A percentile compares a stretch with the other conserved stretches of the same genome.
These are phyloP conservation scores for Fusarium chuoi DNA, from an alignment of 2,329 filamentous ascomycete genomes.

Conservation along the genomic window DNA sequence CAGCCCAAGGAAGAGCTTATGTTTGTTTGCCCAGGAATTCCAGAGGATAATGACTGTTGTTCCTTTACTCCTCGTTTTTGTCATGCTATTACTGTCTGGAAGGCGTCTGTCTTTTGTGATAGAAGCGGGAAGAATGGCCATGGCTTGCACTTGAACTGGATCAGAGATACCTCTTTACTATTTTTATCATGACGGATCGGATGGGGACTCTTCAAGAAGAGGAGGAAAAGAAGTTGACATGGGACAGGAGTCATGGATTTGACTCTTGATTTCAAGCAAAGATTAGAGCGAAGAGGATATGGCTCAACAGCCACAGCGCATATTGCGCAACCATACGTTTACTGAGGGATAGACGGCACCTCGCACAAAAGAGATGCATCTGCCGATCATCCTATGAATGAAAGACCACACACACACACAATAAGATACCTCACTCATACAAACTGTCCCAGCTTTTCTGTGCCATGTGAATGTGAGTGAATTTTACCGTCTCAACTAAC, in stretches of 20 bases:
- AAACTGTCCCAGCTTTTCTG: too few relatives aligned
- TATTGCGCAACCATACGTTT: slow-evolving; percentile 36
- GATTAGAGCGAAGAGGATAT: slow-evolving; percentile 31
- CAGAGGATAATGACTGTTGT: slow-evolving; percentile 21
- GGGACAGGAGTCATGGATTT: slow-evolving; percentile 5
- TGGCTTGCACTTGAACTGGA: slow-evolving; percentile 37
- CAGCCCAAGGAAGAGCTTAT: slow-evolving; percentile 5
- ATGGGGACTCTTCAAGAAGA: not conserved
- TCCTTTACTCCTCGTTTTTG: slow-evolving; percentile 18
- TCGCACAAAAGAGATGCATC: slow-evolving; percentile 28
- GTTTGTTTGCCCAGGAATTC: slow-evolving; percentile 7
- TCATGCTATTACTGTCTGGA: slow-evolving; percentile 23
- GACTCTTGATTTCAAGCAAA: slow-evolving; percentile 1
- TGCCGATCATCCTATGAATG: slow-evolving; percentile 38
- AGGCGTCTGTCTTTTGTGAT: slow-evolving; percentile 40
- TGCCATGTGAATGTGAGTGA: not conserved
- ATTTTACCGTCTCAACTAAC: not conserved
- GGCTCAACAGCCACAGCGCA: slow-evolving; percentile 35
- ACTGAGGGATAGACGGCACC: slow-evolving; percentile 34
- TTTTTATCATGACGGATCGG: slow-evolving; percentile 29
- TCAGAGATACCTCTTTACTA: slow-evolving; percentile 34
- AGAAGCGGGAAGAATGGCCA: slow-evolving; percentile 40
- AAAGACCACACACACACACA: slow-evolving; percentile 12
- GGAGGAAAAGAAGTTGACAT: slow-evolving; percentile 6
- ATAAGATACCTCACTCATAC: slow-evolving; percentile 33